Evolutionary conservation across 2,329 filamentous ascomycete genomes (phyloP), one percentile per base, ranked within the genome.

Genomic region (Cordyceps fumosorosea): DNA sequence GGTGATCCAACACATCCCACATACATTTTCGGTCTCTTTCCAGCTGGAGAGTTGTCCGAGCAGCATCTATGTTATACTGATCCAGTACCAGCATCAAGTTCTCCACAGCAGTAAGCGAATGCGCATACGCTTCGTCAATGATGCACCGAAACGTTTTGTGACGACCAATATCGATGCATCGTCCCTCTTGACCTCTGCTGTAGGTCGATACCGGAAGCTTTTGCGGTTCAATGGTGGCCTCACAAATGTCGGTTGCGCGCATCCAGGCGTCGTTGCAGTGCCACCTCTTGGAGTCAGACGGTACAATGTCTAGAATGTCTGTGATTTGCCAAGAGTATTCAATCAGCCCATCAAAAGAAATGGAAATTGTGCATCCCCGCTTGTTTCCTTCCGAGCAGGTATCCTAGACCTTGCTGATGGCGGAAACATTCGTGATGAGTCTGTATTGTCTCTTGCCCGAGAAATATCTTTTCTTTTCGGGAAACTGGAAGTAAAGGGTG

Each of bases 61-160:
- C 20, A 8, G 55, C 29, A 29, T 34, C 1, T 32, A 44, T 47
- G 20, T 55, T 11, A 29, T 54, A 48, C 65, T 96, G 89, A 12
- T 78, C 76, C 0, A 97, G 77, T 1, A 83, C 83, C 10, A 76
- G 70, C 4, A 79, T 75, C 22, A 89, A 75, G 0, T 74, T 66
- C 1, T 71, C 65, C 67, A 82, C 81, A 3, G 67, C 64, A 0
- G 69, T 65, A 1, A 72, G 62, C 7, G 72, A 66, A 11, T 70
- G 65, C 1, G 70, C 63, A 1, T 67, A 54, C 3, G 64, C 57
- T 2, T 62, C 66, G 2, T 71, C 62, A 5, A 86, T 69, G 0
- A 74, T 67, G n/a, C 86, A 68, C 54, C 78, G 75, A 62, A 85
- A 81, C 0, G 80, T 80, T 11, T 79, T 84, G 82, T 84, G 87